Percentiles rank a stretch among this genome's conserved stretches.
These are phyloP conservation scores for Malassezia cuniculi DNA, from an alignment of 1,284 basidiomycete species.

Conservation along the genomic window DNA sequence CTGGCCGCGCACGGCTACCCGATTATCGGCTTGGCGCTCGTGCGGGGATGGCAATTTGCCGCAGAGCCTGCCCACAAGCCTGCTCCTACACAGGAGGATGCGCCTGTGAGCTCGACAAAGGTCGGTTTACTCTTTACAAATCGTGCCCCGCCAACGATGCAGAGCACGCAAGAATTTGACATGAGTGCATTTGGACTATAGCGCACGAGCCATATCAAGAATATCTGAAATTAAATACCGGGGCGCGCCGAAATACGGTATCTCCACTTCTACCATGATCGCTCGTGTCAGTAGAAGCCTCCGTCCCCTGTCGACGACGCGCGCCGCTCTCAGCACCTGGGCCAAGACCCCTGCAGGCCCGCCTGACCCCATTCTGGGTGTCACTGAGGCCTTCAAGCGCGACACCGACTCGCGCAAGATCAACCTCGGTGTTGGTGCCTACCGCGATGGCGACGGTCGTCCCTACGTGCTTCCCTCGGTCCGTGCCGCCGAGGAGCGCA, in stretches of 20 bases:
- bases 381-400: conserved; percentile 72
- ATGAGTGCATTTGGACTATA: conserved; percentile 13
- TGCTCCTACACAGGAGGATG: no score
- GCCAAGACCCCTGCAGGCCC: conserved; percentile 71
- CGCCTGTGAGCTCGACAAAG: no score
- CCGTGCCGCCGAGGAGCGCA: conserved; percentile 73
- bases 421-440: conserved; percentile 60
- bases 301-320: not conserved
- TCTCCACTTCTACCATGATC: not conserved
- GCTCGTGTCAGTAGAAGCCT: not conserved
- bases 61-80: no score
- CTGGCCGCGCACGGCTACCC: no score
- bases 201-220: conserved; percentile 1
- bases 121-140: conserved; percentile 8
- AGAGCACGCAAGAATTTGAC: conserved; percentile 14
- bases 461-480: conserved; percentile 48
- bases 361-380: conserved; percentile 87
- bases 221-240: conserved; percentile 1
- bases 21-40: no score
- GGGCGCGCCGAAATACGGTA: not conserved
- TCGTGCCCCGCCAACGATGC: conserved; percentile 4
- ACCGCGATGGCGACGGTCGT: conserved; percentile 47
- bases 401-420: conserved; percentile 70
- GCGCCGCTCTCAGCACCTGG: conserved; percentile 55
- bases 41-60: no score